Percentiles rank a stretch among this genome's conserved stretches.
phyloP scores from a whole-genome alignment of 208 protist species.

The Leptomonas pyrrhocoris region DNA sequence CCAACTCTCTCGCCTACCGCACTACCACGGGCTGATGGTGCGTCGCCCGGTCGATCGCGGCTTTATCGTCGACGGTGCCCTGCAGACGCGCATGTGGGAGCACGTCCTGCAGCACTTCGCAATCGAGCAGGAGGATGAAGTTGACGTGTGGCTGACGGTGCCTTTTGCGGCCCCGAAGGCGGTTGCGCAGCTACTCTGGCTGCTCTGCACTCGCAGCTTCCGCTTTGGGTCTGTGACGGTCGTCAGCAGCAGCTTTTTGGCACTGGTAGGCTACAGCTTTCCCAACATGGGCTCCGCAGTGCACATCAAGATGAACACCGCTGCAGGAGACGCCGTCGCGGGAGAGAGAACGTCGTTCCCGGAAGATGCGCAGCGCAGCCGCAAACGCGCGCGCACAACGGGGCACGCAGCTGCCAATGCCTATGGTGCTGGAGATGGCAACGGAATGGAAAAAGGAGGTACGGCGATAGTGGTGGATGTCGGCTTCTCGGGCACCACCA shows the following conservation, averaged over 20 bases:
- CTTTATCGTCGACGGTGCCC: constrained; percentile 70
- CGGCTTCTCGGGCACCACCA: constrained; percentile 76
- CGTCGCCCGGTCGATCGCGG: constrained; percentile 79
- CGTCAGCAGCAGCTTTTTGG: constrained; percentile 66
- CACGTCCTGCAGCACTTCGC: constrained; percentile 72
- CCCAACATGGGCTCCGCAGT: too few species aligned
- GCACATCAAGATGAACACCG: too few species aligned
- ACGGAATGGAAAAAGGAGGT: not conserved
- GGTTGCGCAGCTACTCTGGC: constrained; percentile 50
- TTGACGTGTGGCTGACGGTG: constrained; percentile 76
- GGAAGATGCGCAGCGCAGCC: not conserved
- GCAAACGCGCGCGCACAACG: constrained; percentile 12
- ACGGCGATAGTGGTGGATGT: constrained; percentile 73
- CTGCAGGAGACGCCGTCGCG: too few species aligned
- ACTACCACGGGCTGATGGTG: constrained; percentile 83
- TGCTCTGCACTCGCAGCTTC: constrained; percentile 62
- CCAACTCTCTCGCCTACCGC: constrained; percentile 61
- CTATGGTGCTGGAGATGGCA: not conserved
- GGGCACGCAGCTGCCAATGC: not conserved
- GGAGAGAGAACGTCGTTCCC: too few species aligned
- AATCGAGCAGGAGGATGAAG: constrained; percentile 57
- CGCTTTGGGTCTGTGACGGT: constrained; percentile 70
- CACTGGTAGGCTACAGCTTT: constrained; percentile 48
- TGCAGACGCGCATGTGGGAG: constrained; percentile 81
- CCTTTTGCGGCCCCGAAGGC: constrained; percentile 66